Conservation (phyloP, 2,329 filamentous ascomycete species). For the Scedosporium boydii region DNA sequence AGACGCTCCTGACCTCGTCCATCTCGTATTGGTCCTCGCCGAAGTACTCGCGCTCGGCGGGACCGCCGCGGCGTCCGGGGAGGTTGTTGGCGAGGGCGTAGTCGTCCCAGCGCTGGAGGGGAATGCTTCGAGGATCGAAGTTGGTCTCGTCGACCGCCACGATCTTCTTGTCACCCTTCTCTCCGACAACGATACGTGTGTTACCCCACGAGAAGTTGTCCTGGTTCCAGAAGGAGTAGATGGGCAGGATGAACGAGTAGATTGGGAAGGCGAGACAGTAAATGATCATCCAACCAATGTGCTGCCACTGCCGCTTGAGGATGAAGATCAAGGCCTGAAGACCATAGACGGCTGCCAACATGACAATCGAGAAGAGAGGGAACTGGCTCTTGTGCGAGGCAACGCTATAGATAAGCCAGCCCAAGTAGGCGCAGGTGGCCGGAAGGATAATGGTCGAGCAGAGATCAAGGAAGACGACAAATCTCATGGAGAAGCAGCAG, state of each 20-base stretch:
- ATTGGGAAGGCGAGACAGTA: constrained; percentile 94
- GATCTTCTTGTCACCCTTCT: constrained; percentile 85
- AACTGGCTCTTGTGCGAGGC: constrained; percentile 62
- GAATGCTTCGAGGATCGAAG: constrained; percentile 88
- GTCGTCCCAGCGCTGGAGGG: constrained; percentile 94
- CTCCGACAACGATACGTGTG: constrained; percentile 92
- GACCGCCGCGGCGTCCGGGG: constrained; percentile 75
- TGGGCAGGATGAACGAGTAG: constrained; percentile 79
- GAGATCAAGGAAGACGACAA: constrained; percentile 90
- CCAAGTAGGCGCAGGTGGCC: constrained; percentile 78
- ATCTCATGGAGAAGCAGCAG: constrained; percentile 98
- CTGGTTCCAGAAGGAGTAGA: constrained; percentile 99
- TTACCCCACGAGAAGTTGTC: constrained; percentile 99
- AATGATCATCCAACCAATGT: constrained; percentile 99
- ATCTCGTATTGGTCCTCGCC: constrained; percentile 84
- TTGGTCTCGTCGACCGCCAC: constrained; percentile 75
- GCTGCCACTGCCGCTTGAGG: constrained; percentile 94
- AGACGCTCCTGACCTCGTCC: constrained; percentile 95
- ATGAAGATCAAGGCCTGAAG: constrained; percentile 95
- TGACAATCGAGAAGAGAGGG: constrained; percentile 77
- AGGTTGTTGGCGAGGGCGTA: constrained; percentile 82
- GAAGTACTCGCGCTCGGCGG: constrained; percentile 54
- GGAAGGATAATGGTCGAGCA: constrained; percentile 88
- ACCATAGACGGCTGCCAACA: constrained; percentile 88
- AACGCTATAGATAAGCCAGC: constrained; percentile 75